Evolutionary conservation across 257 asterid species (phyloP).

Genomic region (Haberlea rhodopensis): DNA sequence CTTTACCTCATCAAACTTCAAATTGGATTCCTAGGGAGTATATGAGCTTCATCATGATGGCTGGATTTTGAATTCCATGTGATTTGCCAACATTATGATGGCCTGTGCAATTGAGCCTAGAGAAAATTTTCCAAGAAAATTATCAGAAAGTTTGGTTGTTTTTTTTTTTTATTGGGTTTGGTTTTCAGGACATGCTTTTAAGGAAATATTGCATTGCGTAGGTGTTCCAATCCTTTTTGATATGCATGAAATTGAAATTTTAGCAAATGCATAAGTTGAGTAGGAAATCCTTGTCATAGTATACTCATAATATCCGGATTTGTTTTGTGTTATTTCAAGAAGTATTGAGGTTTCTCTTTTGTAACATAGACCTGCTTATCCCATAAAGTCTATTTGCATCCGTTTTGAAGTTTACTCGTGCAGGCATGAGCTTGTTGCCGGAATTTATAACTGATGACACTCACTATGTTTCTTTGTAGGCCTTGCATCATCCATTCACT

Average conservation of each 20-base stretch:
- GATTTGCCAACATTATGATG: not conserved
- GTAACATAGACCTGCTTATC: too few relatives aligned
- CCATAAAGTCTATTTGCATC: too few relatives aligned
- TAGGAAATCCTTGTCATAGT: not conserved
- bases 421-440: slow-evolving; percentile 2
- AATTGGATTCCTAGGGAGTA: not conserved
- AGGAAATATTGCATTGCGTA: not conserved
- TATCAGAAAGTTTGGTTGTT: not conserved
- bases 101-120: not conserved
- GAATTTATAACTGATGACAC: slow-evolving; percentile 8
- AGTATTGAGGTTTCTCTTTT: too few relatives aligned
- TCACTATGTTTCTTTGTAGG: slow-evolving; percentile 41
- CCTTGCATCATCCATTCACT: slow-evolving; percentile 97
- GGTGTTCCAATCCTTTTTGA: not conserved
- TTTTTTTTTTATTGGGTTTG: too few relatives aligned
- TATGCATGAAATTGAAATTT: not conserved
- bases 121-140: not conserved
- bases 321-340: too few relatives aligned
- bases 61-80: not conserved
- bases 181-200: not conserved
- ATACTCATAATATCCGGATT: too few relatives aligned
- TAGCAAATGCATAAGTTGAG: not conserved
- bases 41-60: not conserved
- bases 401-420: too few relatives aligned
- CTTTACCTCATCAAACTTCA: not conserved